Conservation (phyloP, 1,284 basidiomycete genomes). For the Agroathelia rolfsii region DNA sequence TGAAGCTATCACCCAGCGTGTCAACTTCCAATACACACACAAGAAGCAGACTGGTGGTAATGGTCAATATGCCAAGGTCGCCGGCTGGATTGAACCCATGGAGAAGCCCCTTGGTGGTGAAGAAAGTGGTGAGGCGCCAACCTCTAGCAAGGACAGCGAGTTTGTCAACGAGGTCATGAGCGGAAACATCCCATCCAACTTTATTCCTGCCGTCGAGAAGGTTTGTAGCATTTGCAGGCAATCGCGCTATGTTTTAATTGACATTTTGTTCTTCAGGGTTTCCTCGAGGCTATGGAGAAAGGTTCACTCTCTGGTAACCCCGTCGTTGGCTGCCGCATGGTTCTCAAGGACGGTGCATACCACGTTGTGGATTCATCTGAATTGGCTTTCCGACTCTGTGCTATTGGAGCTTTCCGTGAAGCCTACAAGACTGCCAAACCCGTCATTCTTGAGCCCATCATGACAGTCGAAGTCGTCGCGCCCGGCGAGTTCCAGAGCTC, state of each 20-base stretch:
- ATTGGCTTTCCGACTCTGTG: constrained; percentile 86
- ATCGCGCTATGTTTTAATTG: background rate
- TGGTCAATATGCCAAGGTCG: constrained; percentile 92
- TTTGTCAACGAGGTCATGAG: constrained; percentile 91
- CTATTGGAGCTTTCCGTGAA: constrained; percentile 90
- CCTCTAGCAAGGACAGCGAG: constrained; percentile 77
- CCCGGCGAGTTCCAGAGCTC: constrained; percentile 95
- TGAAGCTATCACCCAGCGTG: constrained; percentile 81
- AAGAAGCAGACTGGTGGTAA: constrained; percentile 99
- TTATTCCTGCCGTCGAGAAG: constrained; percentile 94
- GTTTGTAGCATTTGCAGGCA: constrained; percentile 27
- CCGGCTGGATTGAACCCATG: constrained; percentile 91
- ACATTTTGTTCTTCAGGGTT: constrained; percentile 56
- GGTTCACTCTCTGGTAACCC: constrained; percentile 86
- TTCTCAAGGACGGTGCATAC: constrained; percentile 86
- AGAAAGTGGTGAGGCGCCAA: constrained; percentile 31
- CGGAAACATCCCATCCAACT: constrained; percentile 85
- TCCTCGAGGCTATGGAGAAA: constrained; percentile 90
- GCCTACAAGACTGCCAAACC: constrained; percentile 72
- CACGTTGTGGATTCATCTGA: constrained; percentile 98
- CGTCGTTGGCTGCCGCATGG: constrained; percentile 80
- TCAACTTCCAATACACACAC: constrained; percentile 88
- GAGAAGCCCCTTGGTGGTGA: constrained; percentile 31
- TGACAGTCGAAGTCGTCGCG: constrained; percentile 96
- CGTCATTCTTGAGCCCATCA: constrained; percentile 92